Base-by-base conservation (phyloP, 345 rosid genomes). In the Eucalyptus globulus region DNA sequence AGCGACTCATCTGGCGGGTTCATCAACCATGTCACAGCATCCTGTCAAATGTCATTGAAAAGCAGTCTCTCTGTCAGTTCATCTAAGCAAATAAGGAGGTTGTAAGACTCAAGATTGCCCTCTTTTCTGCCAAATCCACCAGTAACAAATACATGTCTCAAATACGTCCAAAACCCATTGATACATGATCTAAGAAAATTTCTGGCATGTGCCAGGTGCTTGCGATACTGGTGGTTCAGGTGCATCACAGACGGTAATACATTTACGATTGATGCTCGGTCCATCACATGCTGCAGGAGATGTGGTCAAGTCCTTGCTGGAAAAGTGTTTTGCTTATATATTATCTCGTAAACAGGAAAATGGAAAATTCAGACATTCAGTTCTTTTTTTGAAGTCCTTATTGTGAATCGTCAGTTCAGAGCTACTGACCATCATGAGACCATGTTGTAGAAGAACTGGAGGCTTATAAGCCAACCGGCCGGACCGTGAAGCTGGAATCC, bases 381-480 rank as follows among this genome's bases (percentile, higher is more conserved):
- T 40, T 40, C 85, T 21, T 76, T 76, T 21, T 11, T 14, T 76
- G 80, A 29, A 43, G 56, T 26, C 80, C 51, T 62, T 16, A 8
- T 45, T 15, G 6, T 21, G 24, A 8, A 60, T 43, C 53, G 4
- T 27, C 15, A 49, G 45, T 24, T 43, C 15, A 13, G 88, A 51
- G 37, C 8, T 67, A 87, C 93, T 87, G 80, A 93, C 94, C 92
- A 88, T 72, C 87, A 93, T 49, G 37, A 94, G 54, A 54, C 95
- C 94, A 87, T 94, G 96, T 31, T 94, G 96, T 13, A 94, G 86
- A n/a, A 94, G 90, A 89, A 94, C 94, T 8, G 96, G 95, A 34
- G 94, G 93, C 87, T 92, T 93, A 89, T 88, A 60, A 27, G 92
- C 91, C 12, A n/a, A 19, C 80, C 72, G 86, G 8, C 93, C 91